Base-by-base conservation (phyloP, 257 asterid species). In the Fraxinus cuspidata region DNA sequence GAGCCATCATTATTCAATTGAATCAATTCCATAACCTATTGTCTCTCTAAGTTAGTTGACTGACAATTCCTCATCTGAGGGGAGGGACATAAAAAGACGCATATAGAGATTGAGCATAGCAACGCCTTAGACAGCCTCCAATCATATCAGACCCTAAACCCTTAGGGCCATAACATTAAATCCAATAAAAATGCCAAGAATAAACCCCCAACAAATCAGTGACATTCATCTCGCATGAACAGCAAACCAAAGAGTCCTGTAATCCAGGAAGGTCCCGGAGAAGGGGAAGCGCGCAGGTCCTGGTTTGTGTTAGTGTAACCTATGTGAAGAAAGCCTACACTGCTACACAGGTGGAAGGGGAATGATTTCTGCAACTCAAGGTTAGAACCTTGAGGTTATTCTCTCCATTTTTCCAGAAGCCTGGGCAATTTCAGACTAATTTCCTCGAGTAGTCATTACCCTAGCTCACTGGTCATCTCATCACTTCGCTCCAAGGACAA, bases 361-460 rank as follows among this genome's bases (percentile, higher is more conserved):
- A 40, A 53, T 66, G 29, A 53, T 77, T 64, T 47, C 78, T 25
- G 27, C 25, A n/a, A 38, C 73, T 74, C 63, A 74, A 47, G n/a
- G 32, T 51, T 69, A 69, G 56, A 28, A 73, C 69, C 74, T 53
- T 77, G 78, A 27, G 35, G 51, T 28, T 32, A 51, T 53, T 71
- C 79, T 77, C 35, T 2, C 47, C n/a, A 58, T 44, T 77, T 70
- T 38, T 25, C 19, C 27, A 19, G 73, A 78, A 67, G 58, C 25
- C 74, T 29, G 69, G 69, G 18, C 68, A 60, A 25, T 60, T 10
- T 56, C 12, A 74, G 11, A 74, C 70, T 66, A 29, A 10, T 63
- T 64, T 27, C 23, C 51, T n/a, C 25, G 2, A 40, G 19, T 47
- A 15, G 34, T 28, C 32, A 74, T 49, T 63, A 27, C 31, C 5